These are phyloP conservation scores for Magnusiomyces tetraspermus DNA, from an alignment of 1,139 yeast genomes.

Conservation along the genomic window DNA sequence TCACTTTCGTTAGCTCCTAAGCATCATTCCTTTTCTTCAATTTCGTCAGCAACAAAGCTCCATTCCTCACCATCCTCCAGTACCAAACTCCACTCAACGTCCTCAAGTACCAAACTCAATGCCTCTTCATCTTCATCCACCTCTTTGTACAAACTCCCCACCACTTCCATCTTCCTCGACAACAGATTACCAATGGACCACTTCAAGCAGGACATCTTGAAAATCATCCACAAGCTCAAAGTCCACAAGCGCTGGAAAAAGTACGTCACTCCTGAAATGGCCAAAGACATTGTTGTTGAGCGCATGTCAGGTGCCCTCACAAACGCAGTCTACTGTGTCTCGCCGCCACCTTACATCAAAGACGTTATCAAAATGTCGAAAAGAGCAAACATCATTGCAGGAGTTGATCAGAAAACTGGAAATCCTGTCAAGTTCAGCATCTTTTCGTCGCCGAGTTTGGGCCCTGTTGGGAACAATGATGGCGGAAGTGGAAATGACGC, in stretches of 20 bases:
- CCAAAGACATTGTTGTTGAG: conserved; percentile 39
- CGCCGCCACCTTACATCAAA: conserved; percentile 30
- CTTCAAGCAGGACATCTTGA: conserved; percentile 71
- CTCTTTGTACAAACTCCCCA: conserved; percentile 5
- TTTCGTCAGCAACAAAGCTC: too few relatives aligned
- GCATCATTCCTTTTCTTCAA: too few relatives aligned
- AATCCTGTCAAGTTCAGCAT: conserved; percentile 5
- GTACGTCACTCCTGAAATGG: conserved; percentile 30
- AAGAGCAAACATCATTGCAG: conserved; percentile 13
- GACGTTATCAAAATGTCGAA: conserved; percentile 22
- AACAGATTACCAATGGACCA: conserved; percentile 65
- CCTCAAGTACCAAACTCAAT: too few relatives aligned
- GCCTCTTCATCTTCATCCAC: neutral
- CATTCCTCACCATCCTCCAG: too few relatives aligned
- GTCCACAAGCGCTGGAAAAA: conserved; percentile 66
- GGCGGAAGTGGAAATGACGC: neutral
- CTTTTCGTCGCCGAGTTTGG: neutral
- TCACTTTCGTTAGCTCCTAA: too few relatives aligned
- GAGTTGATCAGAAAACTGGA: conserved; percentile 15
- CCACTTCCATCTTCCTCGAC: conserved; percentile 21
- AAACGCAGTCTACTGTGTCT: conserved; percentile 71
- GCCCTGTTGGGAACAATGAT: neutral
- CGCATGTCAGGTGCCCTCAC: conserved; percentile 91
- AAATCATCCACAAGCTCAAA: conserved; percentile 51
- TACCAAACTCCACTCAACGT: too few relatives aligned